A percentile compares a stretch with the other conserved stretches of the same genome.
Conservation (phyloP, 768 basidiomycete species). For the Bullera alba region DNA sequence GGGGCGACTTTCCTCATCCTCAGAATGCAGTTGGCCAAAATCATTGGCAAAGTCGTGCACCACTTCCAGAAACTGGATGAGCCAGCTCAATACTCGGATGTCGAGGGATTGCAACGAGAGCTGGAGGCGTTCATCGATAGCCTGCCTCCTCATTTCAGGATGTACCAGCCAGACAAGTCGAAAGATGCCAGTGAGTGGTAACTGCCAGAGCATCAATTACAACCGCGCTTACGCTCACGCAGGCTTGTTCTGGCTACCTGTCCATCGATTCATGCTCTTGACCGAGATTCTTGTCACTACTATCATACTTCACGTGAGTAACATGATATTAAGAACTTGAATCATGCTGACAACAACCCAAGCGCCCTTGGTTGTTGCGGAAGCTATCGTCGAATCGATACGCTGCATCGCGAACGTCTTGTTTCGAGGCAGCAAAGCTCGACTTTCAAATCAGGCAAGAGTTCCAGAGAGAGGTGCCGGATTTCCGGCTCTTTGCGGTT, state of each 20-base stretch:
- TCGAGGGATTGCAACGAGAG: slow-evolving; percentile 74
- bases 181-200: slow-evolving; percentile 22
- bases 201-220: slow-evolving; percentile 62
- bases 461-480: slow-evolving; percentile 38
- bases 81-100: slow-evolving; percentile 76
- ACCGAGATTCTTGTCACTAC: slow-evolving; percentile 41
- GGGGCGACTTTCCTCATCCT: slow-evolving; percentile 82
- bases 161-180: slow-evolving; percentile 41
- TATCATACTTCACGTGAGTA: slow-evolving; percentile 39
- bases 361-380: slow-evolving; percentile 83
- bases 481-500: slow-evolving; percentile 27
- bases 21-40: slow-evolving; percentile 68
- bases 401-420: slow-evolving; percentile 78
- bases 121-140: slow-evolving; percentile 66
- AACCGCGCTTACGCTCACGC: slow-evolving; percentile 69
- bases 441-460: slow-evolving; percentile 58
- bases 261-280: slow-evolving; percentile 39
- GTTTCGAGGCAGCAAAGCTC: slow-evolving; percentile 84
- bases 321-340: background rate
- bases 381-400: slow-evolving; percentile 74
- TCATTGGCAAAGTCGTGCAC: slow-evolving; percentile 83
- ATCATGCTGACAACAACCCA: slow-evolving; percentile 51
- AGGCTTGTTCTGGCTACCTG: slow-evolving; percentile 34
- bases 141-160: slow-evolving; percentile 57
- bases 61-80: slow-evolving; percentile 86